These are phyloP conservation scores for Pythium guiyangense DNA, from an alignment of 352 stramenopile genomes.

Conservation along the genomic window DNA sequence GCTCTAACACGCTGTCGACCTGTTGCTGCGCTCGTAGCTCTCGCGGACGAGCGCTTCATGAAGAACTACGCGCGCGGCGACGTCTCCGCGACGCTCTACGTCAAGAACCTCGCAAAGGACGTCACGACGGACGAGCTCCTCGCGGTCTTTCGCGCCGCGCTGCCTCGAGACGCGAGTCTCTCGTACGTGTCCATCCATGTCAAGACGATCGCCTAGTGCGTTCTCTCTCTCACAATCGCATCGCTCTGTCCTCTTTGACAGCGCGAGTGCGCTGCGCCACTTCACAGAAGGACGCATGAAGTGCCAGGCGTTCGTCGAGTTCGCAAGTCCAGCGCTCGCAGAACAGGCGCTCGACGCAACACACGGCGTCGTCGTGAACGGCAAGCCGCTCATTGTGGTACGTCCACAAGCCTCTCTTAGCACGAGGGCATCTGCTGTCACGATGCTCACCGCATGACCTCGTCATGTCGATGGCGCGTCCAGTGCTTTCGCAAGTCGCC, in stretches of 20 bases:
- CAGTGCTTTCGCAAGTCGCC: conserved; percentile 27
- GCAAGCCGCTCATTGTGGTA: conserved; percentile 83
- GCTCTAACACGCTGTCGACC: not conserved
- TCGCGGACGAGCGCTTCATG: conserved; percentile 54
- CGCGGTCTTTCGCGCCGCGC: conserved; percentile 42
- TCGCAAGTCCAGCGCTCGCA: conserved; percentile 44
- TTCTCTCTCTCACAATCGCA: conserved; percentile 1
- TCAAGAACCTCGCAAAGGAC: conserved; percentile 75
- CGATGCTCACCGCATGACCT: not conserved
- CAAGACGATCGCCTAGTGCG: too few species aligned
- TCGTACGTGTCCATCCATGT: conserved; percentile 1
- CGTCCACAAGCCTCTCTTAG: conserved; percentile 14
- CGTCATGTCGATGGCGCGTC: not conserved
- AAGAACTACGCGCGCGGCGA: conserved; percentile 59
- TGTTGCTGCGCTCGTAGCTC: conserved; percentile 12
- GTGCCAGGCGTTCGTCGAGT: conserved; percentile 82
- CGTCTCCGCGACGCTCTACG: conserved; percentile 56
- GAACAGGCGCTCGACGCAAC: conserved; percentile 39
- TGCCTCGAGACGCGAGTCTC: conserved; percentile 16
- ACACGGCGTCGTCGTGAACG: conserved; percentile 70
- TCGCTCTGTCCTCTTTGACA: conserved; percentile 23
- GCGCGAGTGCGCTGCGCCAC: conserved; percentile 47
- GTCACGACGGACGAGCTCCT: conserved; percentile 38
- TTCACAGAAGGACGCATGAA: conserved; percentile 84
- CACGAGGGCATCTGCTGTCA: not conserved